phyloP scores from a whole-genome alignment of 768 basidiomycete genomes.

The Clitopilus passeckerianus region DNA sequence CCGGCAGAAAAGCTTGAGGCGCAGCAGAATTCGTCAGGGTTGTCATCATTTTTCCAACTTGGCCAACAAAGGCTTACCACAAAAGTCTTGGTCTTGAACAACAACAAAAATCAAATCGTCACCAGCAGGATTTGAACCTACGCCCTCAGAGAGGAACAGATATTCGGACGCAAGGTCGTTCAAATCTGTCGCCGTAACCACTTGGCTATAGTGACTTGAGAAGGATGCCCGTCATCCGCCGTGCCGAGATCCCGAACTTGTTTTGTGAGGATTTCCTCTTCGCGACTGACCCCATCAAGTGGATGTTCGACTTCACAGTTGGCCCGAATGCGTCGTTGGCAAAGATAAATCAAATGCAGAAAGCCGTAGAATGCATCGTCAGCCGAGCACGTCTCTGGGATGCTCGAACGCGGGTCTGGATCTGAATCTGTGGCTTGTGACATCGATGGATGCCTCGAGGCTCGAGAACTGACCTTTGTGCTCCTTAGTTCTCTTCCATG shows the following conservation, averaged over 20 bases:
- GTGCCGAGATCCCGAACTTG: not conserved
- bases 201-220: conserved; percentile 57
- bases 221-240: not conserved
- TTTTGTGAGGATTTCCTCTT: too few species aligned
- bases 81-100: too few species aligned
- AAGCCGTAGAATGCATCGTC: too few species aligned
- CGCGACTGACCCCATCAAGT: not conserved
- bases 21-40: too few species aligned
- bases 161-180: not conserved
- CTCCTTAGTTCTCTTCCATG: not conserved
- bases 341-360: not conserved
- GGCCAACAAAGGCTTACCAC: too few species aligned
- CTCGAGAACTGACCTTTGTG: not conserved
- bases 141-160: conserved; percentile 7
- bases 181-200: conserved; percentile 73
- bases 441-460: not conserved
- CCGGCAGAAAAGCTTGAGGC: too few species aligned
- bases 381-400: too few species aligned
- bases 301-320: not conserved
- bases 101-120: not conserved
- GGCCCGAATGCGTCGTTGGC: not conserved
- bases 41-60: too few species aligned
- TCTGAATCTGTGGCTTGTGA: not conserved
- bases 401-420: too few species aligned
- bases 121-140: conserved; percentile 4